These are phyloP conservation scores for Gastrolobium bilobum DNA, from an alignment of 306 rosid genomes.

Conservation along the genomic window DNA sequence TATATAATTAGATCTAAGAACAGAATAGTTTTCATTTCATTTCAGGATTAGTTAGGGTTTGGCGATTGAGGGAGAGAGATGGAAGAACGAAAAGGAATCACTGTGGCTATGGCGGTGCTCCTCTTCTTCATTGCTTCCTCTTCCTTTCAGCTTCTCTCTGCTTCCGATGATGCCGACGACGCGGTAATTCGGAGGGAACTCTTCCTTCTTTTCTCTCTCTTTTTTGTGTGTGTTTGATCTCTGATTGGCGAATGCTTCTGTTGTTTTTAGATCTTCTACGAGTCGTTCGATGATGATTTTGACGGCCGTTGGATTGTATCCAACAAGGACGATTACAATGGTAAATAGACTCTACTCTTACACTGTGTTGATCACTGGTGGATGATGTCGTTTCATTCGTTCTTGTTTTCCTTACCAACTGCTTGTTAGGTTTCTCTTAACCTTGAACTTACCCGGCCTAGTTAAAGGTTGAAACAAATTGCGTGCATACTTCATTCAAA, in stretches of 20 bases:
- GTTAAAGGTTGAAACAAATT: not conserved
- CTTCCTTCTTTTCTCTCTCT: not conserved
- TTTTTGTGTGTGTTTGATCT: not conserved
- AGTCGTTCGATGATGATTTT: constrained; percentile 80
- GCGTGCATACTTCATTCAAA: not conserved
- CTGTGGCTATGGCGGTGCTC: constrained; percentile 47
- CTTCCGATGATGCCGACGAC: constrained; percentile 67
- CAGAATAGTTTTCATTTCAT: not conserved
- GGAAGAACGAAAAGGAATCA: constrained; percentile 53
- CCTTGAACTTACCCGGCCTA: not conserved
- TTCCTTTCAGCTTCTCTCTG: constrained; percentile 57
- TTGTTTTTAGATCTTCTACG: constrained; percentile 77
- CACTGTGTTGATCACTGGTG: not conserved
- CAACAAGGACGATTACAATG: constrained; percentile 73
- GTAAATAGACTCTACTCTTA: constrained; percentile 44
- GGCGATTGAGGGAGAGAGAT: constrained; percentile 3
- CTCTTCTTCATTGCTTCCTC: constrained; percentile 56
- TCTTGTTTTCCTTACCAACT: not conserved
- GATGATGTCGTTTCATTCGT: not conserved
- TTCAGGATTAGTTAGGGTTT: constrained; percentile 42
- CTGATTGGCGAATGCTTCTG: constrained; percentile 21
- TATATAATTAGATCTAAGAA: constrained; percentile 46
- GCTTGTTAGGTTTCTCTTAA: not conserved
- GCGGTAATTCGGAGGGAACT: constrained; percentile 29
- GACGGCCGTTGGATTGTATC: constrained; percentile 87